A percentile compares a stretch with the other conserved stretches of the same genome.
Conservation (phyloP, 768 basidiomycete genomes). For the Collybia mongolica region DNA sequence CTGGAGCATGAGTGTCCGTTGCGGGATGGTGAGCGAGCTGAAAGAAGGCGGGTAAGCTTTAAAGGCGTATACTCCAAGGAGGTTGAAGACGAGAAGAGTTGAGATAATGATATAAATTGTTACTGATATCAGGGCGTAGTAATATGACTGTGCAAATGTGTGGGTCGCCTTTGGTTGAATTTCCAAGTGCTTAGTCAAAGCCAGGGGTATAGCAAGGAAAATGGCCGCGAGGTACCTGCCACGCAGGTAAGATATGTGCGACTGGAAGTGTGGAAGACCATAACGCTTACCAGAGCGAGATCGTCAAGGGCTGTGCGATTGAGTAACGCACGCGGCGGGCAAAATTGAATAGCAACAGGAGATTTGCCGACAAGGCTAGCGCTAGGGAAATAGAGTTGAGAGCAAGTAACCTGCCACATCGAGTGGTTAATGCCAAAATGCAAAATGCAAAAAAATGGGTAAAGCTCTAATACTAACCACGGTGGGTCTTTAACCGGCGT, state of each 20-base stretch:
- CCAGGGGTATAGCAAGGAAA: constrained; percentile 32
- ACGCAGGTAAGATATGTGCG: not conserved
- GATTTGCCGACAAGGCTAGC: constrained; percentile 31
- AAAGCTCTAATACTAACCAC: constrained; percentile 24
- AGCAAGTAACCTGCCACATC: constrained; percentile 28
- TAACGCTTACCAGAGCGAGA: constrained; percentile 31
- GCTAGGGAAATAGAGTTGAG: constrained; percentile 31
- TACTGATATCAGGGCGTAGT: constrained; percentile 34
- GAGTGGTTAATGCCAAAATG: not conserved
- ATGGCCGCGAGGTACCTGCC: constrained; percentile 35
- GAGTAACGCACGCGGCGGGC: constrained; percentile 32
- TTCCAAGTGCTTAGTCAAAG: constrained; percentile 19
- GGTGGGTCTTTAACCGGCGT: constrained; percentile 25
- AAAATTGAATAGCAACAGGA: constrained; percentile 36
- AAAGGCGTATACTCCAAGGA: constrained; percentile 28
- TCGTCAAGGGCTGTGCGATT: constrained; percentile 35
- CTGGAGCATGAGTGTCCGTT: constrained; percentile 43
- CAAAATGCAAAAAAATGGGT: not conserved
- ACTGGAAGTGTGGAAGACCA: not conserved
- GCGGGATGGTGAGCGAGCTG: constrained; percentile 33
- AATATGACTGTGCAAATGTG: constrained; percentile 33
- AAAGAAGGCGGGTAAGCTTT: constrained; percentile 36
- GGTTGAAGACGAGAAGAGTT: constrained; percentile 19
- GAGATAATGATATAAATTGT: constrained; percentile 24
- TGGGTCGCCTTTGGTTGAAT: constrained; percentile 11